Base-by-base conservation (phyloP, 2,329 filamentous ascomycete genomes). In the Acarospora socialis region DNA sequence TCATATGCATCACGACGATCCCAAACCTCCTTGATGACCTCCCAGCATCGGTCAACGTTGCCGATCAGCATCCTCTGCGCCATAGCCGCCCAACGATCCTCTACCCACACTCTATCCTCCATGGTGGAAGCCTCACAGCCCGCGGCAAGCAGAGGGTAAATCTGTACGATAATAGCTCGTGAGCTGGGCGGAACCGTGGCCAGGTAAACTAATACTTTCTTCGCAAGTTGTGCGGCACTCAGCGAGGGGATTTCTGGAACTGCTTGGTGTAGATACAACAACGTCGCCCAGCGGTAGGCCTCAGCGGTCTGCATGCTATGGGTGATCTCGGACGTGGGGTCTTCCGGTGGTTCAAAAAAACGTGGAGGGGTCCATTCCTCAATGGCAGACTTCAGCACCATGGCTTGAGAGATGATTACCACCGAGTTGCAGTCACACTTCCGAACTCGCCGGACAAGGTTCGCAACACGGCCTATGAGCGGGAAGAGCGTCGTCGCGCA, bases 21-120 rank as follows among this genome's bases (percentile, higher is more conserved):
- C 76, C 77, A 81, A 0, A 80, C 73, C 47, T 79, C 75, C 36
- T 67, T 65, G 14, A 73, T 66, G 5, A 81, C 70, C 26, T 75
- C 67, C 39, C 69, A 57, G 38, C 72, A 77, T 16, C 72, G 68
- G 45, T 78, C 73, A 27, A 80, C 65, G 28, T 77, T 73, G 10
- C 75, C 75, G 26, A 80, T 71, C 51, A 70, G 71, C 56, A 80
- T 67, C 17, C 75, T 62, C 13, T 57, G 54, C 31, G 63, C 62
- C 60, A 81, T 75, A 3, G 63, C 56, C 4, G 55, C 52, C 76
- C 75, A 81, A 20, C 76, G 63, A 15, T 68, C 60, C 25, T 65
- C 56, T 2, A 80, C 70, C 73, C 74, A 81, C 18, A 66, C 55
- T 8, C 76, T 58, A 43, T 78, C 70, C 41, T 77, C 72, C 9